Evolutionary conservation across 2,329 filamentous ascomycete species (phyloP), one percentile per base, ranked within the genome.

Genomic region (Sporothrix curviconia): DNA sequence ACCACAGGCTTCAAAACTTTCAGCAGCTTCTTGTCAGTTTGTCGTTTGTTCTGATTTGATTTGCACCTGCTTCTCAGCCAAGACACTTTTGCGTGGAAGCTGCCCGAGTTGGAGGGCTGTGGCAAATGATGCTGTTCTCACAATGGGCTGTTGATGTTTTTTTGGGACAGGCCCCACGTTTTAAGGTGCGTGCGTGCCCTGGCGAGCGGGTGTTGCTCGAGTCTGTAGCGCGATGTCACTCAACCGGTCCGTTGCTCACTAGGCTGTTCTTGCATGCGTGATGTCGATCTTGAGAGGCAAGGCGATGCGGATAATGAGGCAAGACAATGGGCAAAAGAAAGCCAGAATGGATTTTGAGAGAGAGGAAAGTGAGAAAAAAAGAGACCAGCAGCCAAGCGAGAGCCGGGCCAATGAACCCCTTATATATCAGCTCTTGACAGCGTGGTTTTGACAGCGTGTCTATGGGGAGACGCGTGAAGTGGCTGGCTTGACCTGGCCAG

Each of bases 201-300:
- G n/a, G n/a, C n/a, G n/a, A n/a, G 47, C 14, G 47, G 47, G 30
- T 37, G 47, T 36, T 37, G 47, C 32, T 49, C 37, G 47, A n/a
- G n/a, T n/a, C 32, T 50, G 32, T 50, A 37, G 47, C 47, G 43
- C 47, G 47, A 50, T 50, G 47, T 50, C 47, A 50, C 47, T 50
- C 32, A 50, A 50, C 19, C 47, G 32, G 19, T 50, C 47, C 32
- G 47, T 50, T 50, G 32, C 8, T 50, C 47, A 14, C 47, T 37
- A 25, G 47, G 32, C 47, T 30, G 32, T 50, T 36, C 47, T 37
- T 50, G 47, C 32, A 37, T 50, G 32, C 12, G 32, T 24, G 32
- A 12, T 50, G 32, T 15, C 47, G 47, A 50, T 50, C 47, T 50
- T 22, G 47, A 50, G 32, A 37, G 47, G 39, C 25, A 54, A 39